Percentiles rank a stretch among this genome's conserved stretches.
Evolutionary conservation across 305 asterid species (phyloP).

Genomic region (Salvia sclarea): DNA sequence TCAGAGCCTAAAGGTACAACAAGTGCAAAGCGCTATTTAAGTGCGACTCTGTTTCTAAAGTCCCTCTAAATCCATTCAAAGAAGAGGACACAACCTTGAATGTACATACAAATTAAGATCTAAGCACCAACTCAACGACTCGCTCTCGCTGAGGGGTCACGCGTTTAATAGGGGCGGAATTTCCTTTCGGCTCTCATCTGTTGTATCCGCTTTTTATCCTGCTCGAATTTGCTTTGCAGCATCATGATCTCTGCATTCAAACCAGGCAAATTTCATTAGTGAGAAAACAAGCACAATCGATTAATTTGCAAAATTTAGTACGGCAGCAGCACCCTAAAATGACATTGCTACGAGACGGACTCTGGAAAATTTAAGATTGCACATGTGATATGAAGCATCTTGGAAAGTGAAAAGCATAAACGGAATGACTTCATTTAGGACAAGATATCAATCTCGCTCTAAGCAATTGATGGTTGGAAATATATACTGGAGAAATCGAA

Average conservation of each 20-base stretch:
- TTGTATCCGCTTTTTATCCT: slow-evolving; percentile 89
- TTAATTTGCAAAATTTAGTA: neutral
- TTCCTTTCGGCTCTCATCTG: slow-evolving; percentile 84
- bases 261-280: neutral
- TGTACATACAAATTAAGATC: neutral
- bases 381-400: neutral
- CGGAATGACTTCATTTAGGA: neutral
- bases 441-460: neutral
- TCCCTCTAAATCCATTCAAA: neutral
- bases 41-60: no score
- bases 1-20: no score
- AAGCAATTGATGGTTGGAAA: neutral
- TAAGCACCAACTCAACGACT: neutral
- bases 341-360: neutral
- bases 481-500: neutral
- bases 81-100: neutral
- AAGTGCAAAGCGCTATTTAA: no score
- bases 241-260: slow-evolving; percentile 70
- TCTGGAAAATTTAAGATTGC: neutral
- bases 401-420: neutral
- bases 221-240: slow-evolving; percentile 91
- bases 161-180: slow-evolving; percentile 68
- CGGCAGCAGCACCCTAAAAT: no score
- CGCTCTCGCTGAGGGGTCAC: neutral
- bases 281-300: neutral